phyloP scores from a whole-genome alignment of 1,284 basidiomycete species.

The Cutaneotrichosporon sp. region DNA sequence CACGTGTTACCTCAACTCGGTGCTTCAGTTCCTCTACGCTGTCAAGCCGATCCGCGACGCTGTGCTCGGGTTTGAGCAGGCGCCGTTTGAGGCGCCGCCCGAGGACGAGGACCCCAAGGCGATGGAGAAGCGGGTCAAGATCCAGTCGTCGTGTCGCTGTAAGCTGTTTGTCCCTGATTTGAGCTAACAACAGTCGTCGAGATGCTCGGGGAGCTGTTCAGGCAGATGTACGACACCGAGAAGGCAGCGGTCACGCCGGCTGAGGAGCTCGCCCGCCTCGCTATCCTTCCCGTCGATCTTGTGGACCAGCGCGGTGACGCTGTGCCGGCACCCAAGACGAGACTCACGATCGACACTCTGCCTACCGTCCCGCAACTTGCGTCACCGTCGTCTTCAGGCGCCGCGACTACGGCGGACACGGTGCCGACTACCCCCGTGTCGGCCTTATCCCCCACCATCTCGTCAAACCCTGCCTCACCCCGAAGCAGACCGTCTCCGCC shows the following conservation, averaged over 20 bases:
- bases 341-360: conserved; percentile 20
- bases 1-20: conserved; percentile 53
- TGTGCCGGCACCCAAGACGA: conserved; percentile 22
- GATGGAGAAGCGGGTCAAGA: conserved; percentile 21
- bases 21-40: conserved; percentile 51
- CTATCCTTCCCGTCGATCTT: conserved; percentile 35
- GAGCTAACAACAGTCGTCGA: conserved; percentile 39
- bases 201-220: conserved; percentile 44
- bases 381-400: conserved; percentile 36
- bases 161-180: conserved; percentile 9
- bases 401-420: conserved; percentile 27
- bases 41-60: conserved; percentile 50
- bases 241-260: conserved; percentile 43
- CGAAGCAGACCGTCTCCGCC: conserved; percentile 14
- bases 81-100: neutral
- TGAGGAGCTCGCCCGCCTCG: conserved; percentile 52
- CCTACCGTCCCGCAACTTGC: conserved; percentile 20
- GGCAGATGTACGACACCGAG: conserved; percentile 46
- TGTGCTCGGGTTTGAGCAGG: conserved; percentile 34
- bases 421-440: conserved; percentile 18
- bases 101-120: conserved; percentile 8
- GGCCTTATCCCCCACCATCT: conserved; percentile 10
- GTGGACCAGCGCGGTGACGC: conserved; percentile 14
- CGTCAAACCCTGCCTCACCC: neutral
- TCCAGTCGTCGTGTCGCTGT: conserved; percentile 39